A percentile compares a stretch with the other conserved stretches of the same genome.
Evolutionary conservation across 2,329 filamentous ascomycete genomes (phyloP).

Genomic region (Parafenestella ontariensis): DNA sequence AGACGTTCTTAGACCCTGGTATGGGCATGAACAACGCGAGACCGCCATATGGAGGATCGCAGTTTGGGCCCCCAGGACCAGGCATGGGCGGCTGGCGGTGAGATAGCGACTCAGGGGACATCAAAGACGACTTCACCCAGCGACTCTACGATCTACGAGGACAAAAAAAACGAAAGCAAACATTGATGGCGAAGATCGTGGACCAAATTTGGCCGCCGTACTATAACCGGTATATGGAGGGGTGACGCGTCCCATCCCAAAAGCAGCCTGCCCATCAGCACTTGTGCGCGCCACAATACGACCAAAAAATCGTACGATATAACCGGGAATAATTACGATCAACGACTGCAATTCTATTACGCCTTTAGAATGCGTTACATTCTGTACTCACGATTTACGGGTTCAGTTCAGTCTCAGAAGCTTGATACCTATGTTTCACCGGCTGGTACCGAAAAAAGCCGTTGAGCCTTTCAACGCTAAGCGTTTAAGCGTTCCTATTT

Average conservation of each 20-base stretch:
- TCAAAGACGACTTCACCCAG: neutral
- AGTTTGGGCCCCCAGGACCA: conserved; percentile 28
- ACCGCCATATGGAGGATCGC: conserved; percentile 24
- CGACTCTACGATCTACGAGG: neutral
- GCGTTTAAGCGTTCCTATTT: neutral
- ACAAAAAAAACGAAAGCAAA: neutral
- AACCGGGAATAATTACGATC: neutral
- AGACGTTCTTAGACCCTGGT: conserved; percentile 46
- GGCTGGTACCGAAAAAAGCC: conserved; percentile 22
- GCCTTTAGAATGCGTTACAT: neutral
- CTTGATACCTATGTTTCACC: conserved; percentile 24
- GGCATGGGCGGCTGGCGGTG: conserved; percentile 28
- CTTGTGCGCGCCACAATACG: neutral
- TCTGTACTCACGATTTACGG: conserved; percentile 7
- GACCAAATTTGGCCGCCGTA: neutral
- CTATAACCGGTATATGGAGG: neutral
- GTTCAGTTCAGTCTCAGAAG: conserved; percentile 12
- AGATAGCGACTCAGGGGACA: neutral
- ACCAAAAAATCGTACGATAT: neutral
- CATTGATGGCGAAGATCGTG: neutral
- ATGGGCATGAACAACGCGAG: conserved; percentile 36
- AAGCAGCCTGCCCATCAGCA: neutral
- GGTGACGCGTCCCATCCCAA: neutral
- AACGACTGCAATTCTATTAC: conserved; percentile 1
- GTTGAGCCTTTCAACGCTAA: neutral